Percentiles rank a stretch among this genome's conserved stretches.
phyloP scores from a whole-genome alignment of 805 yeast genomes.

The Saturnispora halmiae region DNA sequence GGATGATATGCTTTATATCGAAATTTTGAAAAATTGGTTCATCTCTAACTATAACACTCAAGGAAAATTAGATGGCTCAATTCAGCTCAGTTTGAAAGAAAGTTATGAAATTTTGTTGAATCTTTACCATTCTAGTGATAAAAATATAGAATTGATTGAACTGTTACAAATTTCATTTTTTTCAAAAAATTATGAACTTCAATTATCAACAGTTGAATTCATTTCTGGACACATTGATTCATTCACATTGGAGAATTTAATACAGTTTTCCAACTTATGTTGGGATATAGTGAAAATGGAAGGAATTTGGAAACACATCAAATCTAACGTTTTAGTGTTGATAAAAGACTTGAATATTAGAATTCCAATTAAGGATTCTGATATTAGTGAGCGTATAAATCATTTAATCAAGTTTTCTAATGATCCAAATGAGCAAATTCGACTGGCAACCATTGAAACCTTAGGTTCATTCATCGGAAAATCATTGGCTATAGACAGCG shows the following conservation, averaged over 20 bases:
- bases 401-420: constrained; percentile 22
- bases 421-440: constrained; percentile 28
- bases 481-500: not conserved
- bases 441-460: constrained; percentile 40
- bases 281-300: constrained; percentile 23
- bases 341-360: constrained; percentile 22
- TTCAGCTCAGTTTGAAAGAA: constrained; percentile 36
- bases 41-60: constrained; percentile 21
- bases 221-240: constrained; percentile 12
- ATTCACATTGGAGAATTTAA: constrained; percentile 2
- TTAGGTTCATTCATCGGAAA: constrained; percentile 36
- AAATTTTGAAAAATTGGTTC: constrained; percentile 30
- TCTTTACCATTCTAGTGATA: not conserved
- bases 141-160: constrained; percentile 9
- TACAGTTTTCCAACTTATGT: constrained; percentile 9
- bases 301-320: constrained; percentile 35
- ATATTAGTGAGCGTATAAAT: constrained; percentile 10
- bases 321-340: constrained; percentile 33
- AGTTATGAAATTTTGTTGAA: constrained; percentile 27
- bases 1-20: constrained; percentile 11
- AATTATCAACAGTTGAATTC: constrained; percentile 32
- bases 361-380: not conserved
- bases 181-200: constrained; percentile 39
- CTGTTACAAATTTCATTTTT: constrained; percentile 25
- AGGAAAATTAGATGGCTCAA: constrained; percentile 37